A percentile compares a stretch with the other conserved stretches of the same genome.
These are phyloP conservation scores for Xerocomus tenax DNA, from an alignment of 1,284 basidiomycete species.

Conservation along the genomic window DNA sequence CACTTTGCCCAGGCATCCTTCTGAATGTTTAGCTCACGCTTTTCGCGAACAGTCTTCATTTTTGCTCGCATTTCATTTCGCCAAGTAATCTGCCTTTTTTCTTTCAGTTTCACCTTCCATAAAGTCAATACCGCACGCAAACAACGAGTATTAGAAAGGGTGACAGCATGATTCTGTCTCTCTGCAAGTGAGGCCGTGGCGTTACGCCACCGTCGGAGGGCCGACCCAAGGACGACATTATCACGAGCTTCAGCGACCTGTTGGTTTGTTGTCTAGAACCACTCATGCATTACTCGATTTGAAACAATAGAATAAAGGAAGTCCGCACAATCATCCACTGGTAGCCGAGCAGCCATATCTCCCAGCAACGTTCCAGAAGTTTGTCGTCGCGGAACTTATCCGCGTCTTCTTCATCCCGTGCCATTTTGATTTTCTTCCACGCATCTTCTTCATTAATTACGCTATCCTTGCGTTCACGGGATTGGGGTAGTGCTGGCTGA, in stretches of 20 bases:
- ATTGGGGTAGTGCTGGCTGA: constrained; percentile 16
- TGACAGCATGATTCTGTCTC: constrained; percentile 35
- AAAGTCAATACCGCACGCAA: constrained; percentile 35
- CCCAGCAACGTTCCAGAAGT: constrained; percentile 59
- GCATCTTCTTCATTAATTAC: constrained; percentile 60
- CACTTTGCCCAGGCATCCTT: constrained; percentile 55
- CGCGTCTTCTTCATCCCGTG: constrained; percentile 62
- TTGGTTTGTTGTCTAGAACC: constrained; percentile 48
- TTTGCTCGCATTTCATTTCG: constrained; percentile 57
- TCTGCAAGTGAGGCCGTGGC: constrained; percentile 33
- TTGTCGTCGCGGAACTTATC: constrained; percentile 55
- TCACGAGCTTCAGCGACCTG: constrained; percentile 55
- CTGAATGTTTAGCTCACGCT: constrained; percentile 41
- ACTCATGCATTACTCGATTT: constrained; percentile 12
- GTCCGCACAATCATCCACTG: constrained; percentile 61
- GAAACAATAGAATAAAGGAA: constrained; percentile 11
- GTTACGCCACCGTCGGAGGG: constrained; percentile 51
- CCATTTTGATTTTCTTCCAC: constrained; percentile 65
- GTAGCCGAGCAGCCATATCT: constrained; percentile 60
- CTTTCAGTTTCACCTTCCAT: constrained; percentile 47
- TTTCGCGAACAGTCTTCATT: constrained; percentile 53
- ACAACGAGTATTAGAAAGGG: constrained; percentile 36
- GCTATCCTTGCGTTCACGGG: constrained; percentile 37
- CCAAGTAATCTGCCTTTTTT: constrained; percentile 50
- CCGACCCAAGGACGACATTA: constrained; percentile 48